These are phyloP conservation scores for Eremomyces bilateralis DNA, from an alignment of 495 filamentous ascomycete genomes.

Conservation along the genomic window DNA sequence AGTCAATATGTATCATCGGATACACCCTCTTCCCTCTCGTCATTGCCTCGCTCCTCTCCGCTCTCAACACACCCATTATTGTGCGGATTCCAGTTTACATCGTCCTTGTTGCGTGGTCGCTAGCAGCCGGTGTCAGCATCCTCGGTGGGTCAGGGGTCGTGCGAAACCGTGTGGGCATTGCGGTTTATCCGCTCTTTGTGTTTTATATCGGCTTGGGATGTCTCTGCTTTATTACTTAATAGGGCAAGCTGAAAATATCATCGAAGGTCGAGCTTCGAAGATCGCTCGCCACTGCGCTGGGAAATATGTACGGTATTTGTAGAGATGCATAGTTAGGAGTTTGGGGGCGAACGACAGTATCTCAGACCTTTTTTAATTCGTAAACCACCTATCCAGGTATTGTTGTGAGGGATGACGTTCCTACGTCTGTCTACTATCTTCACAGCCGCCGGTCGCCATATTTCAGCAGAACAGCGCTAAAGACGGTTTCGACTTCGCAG, in stretches of 20 bases:
- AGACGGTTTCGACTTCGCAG: too few species aligned
- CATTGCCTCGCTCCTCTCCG: conserved; percentile 75
- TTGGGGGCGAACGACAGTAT: too few species aligned
- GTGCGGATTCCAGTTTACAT: conserved; percentile 76
- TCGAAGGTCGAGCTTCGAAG: too few species aligned
- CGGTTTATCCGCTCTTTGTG: conserved; percentile 87
- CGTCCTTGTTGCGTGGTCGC: conserved; percentile 68
- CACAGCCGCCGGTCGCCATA: too few species aligned
- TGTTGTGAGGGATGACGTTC: too few species aligned
- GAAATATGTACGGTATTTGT: too few species aligned
- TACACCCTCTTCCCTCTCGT: conserved; percentile 98
- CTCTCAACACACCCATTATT: conserved; percentile 51
- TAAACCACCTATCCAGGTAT: too few species aligned
- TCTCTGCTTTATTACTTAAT: conserved; percentile 84
- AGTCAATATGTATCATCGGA: conserved; percentile 91
- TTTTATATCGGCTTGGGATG: conserved; percentile 88
- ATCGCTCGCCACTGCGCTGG: too few species aligned
- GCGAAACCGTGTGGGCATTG: conserved; percentile 81
- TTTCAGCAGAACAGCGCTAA: too few species aligned
- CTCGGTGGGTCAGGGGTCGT: conserved; percentile 86
- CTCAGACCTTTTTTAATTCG: too few species aligned
- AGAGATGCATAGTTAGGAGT: too few species aligned
- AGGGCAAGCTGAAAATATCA: conserved; percentile 1
- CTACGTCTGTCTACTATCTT: too few species aligned
- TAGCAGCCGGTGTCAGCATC: conserved; percentile 91